A percentile compares a stretch with the other conserved stretches of the same genome.
These are phyloP conservation scores for Diaporthe humulicola DNA, from an alignment of 2,329 filamentous ascomycete species.

Conservation along the genomic window DNA sequence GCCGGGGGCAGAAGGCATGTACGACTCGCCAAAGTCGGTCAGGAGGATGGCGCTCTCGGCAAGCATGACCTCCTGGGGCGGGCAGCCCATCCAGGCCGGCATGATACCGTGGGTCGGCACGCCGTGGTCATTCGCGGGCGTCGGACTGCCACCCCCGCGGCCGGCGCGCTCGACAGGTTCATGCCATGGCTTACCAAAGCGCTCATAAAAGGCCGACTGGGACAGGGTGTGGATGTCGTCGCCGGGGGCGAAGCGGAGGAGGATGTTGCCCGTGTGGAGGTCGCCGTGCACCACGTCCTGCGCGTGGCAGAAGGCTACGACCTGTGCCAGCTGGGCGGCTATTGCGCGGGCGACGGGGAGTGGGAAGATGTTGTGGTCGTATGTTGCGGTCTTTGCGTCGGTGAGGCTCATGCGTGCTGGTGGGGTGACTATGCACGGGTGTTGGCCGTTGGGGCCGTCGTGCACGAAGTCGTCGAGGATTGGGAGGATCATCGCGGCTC, in stretches of 20 bases:
- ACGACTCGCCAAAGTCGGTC: neutral
- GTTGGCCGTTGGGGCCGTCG: neutral
- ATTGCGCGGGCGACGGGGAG: neutral
- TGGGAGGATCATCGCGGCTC: neutral
- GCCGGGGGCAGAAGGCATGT: too few relatives aligned
- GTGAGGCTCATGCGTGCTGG: neutral
- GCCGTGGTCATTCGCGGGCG: neutral
- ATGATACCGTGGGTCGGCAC: neutral
- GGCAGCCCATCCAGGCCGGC: neutral
- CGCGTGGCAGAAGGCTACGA: neutral
- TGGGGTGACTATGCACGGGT: neutral
- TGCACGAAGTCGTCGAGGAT: neutral
- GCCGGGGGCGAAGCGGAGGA: neutral
- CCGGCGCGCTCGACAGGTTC: neutral
- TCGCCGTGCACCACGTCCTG: neutral
- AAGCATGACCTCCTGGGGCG: neutral
- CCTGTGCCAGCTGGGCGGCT: neutral
- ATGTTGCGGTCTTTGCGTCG: neutral
- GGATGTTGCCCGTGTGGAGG: neutral
- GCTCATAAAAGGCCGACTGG: neutral
- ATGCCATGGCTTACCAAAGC: neutral
- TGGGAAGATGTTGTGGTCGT: neutral
- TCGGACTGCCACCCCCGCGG: neutral
- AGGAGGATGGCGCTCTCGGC: neutral
- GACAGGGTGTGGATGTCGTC: neutral